phyloP scores from a whole-genome alignment of 2,329 filamentous ascomycete genomes.

The Fusarium praegraminearum region DNA sequence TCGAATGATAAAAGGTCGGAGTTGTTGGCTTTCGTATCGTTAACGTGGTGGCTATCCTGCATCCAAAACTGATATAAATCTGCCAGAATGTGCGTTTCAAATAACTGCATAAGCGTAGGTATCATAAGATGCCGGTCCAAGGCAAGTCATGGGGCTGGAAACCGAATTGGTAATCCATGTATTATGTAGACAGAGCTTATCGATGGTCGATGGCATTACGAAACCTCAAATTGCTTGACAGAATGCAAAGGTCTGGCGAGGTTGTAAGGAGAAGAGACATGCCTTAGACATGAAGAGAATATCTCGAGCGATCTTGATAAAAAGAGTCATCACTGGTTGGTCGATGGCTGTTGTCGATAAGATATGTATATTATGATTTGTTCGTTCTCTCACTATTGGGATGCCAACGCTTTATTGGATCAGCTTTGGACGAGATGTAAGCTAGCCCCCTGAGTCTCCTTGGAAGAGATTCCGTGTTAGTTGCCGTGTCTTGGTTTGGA shows the following conservation, averaged over 20 bases:
- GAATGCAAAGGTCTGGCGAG: neutral
- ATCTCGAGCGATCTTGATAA: neutral
- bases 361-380: neutral
- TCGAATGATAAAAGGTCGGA: neutral
- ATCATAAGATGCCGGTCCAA: neutral
- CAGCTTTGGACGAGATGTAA: neutral
- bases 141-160: slow-evolving; percentile 15
- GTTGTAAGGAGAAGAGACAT: neutral
- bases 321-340: neutral
- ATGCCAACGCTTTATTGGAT: neutral
- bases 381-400: no score
- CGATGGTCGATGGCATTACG: neutral
- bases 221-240: neutral
- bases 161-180: slow-evolving; percentile 6
- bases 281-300: neutral
- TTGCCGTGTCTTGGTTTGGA: neutral
- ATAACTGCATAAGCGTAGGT: neutral
- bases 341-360: neutral
- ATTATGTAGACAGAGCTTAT: slow-evolving; percentile 6
- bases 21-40: neutral
- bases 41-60: neutral
- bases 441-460: neutral
- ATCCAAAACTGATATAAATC: neutral
- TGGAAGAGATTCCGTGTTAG: neutral
- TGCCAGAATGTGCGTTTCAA: neutral